Percentiles rank a stretch among this genome's conserved stretches.
Conservation (phyloP, 352 stramenopile genomes). For the Pythium phragmiticola region DNA sequence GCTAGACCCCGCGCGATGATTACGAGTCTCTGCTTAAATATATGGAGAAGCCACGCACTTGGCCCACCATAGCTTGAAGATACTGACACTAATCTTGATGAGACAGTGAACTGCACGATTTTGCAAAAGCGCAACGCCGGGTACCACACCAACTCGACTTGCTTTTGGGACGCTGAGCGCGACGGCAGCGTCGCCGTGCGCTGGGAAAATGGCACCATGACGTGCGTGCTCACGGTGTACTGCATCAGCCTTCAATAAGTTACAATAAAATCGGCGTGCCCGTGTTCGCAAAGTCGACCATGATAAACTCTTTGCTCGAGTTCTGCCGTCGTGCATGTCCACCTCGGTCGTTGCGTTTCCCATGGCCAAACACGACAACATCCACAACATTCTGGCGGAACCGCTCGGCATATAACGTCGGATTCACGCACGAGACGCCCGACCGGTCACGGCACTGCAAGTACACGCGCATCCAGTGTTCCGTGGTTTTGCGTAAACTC, state of each 20-base stretch:
- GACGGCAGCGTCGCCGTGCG: constrained; percentile 74
- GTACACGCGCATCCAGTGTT: constrained; percentile 85
- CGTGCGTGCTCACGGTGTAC: constrained; percentile 39
- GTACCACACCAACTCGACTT: constrained; percentile 85
- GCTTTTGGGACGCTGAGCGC: constrained; percentile 84
- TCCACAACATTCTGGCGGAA: constrained; percentile 86
- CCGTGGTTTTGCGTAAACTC: constrained; percentile 91
- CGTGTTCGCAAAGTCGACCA: constrained; percentile 77
- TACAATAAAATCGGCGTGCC: constrained; percentile 29
- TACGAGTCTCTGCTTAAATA: constrained; percentile 5
- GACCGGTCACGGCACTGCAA: constrained; percentile 74
- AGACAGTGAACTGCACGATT: constrained; percentile 80
- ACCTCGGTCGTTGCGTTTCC: constrained; percentile 13
- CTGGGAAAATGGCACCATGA: constrained; percentile 39
- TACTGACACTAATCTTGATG: neutral
- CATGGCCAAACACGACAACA: constrained; percentile 74
- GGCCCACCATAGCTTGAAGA: neutral
- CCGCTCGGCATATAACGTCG: constrained; percentile 74
- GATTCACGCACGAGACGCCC: constrained; percentile 85
- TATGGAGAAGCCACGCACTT: neutral
- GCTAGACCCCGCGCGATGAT: neutral
- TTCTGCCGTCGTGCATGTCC: constrained; percentile 3
- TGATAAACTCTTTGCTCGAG: constrained; percentile 60
- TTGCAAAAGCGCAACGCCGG: constrained; percentile 89
- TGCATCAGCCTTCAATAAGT: constrained; percentile 41